Evolutionary conservation across 805 yeast species (phyloP).

Genomic region (Spathaspora hagerdaliae): DNA sequence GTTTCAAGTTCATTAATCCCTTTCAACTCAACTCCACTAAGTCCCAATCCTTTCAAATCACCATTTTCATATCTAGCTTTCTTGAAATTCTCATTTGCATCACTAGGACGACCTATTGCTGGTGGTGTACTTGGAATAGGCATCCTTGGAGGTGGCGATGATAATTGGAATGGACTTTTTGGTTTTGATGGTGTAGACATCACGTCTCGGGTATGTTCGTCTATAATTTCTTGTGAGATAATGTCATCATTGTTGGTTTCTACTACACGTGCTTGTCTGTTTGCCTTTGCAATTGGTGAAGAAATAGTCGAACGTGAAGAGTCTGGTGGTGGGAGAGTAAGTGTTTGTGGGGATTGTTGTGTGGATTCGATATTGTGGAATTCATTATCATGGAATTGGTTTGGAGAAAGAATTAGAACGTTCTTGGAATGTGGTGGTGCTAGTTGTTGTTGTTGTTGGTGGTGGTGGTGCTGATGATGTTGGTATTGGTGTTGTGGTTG

Average conservation of each 20-base stretch:
- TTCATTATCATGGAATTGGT: slow-evolving; percentile 32
- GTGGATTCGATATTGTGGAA: slow-evolving; percentile 18
- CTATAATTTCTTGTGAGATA: neutral
- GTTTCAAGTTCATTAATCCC: neutral
- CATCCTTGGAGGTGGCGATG: slow-evolving; percentile 38
- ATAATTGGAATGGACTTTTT: slow-evolving; percentile 4
- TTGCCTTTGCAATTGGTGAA: slow-evolving; percentile 40
- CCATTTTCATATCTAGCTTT: slow-evolving; percentile 13
- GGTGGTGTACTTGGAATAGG: slow-evolving; percentile 23
- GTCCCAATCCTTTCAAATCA: slow-evolving; percentile 35
- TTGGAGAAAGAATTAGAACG: slow-evolving; percentile 36
- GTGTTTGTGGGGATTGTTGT: neutral
- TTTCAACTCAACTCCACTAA: slow-evolving; percentile 32
- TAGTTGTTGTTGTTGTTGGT: slow-evolving; percentile 8
- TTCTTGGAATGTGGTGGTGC: slow-evolving; percentile 14
- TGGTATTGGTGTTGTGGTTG: slow-evolving; percentile 1
- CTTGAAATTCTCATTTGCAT: slow-evolving; percentile 5
- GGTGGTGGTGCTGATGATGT: slow-evolving; percentile 10
- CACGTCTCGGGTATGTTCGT: neutral
- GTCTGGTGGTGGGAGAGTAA: neutral
- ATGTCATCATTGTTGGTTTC: slow-evolving; percentile 24
- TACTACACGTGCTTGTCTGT: slow-evolving; percentile 43
- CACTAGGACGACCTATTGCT: slow-evolving; percentile 1
- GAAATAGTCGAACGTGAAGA: slow-evolving; percentile 22
- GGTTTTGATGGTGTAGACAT: neutral